Percentiles rank a stretch among this genome's conserved stretches.
phyloP scores from a whole-genome alignment of 2,329 filamentous ascomycete species.

The Ophiostoma populinum region DNA sequence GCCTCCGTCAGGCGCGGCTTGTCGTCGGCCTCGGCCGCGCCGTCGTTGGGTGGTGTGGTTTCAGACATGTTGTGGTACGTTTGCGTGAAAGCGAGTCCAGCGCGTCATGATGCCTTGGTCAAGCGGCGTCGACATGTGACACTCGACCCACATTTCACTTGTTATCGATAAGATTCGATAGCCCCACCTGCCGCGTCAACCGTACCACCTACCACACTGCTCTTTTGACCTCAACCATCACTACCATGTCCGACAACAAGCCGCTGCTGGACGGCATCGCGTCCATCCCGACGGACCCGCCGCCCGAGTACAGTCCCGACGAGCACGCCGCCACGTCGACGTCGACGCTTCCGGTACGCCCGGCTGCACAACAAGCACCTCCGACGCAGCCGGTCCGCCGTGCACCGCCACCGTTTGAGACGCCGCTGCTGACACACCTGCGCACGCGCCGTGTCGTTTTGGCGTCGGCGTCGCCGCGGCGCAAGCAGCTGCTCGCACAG shows the following conservation, averaged over 20 bases:
- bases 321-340: conserved; percentile 20
- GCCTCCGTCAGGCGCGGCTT: conserved; percentile 20
- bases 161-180: too few relatives aligned
- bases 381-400: conserved; percentile 20
- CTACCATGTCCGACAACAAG: conserved; percentile 8
- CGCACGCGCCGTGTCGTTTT: conserved; percentile 70
- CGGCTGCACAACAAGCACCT: background rate
- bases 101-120: too few relatives aligned
- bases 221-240: background rate
- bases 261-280: background rate
- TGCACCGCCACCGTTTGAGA: conserved; percentile 49
- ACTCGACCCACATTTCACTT: too few relatives aligned
- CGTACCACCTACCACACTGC: background rate
- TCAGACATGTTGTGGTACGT: too few relatives aligned
- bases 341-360: conserved; percentile 4
- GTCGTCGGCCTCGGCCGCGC: conserved; percentile 11
- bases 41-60: too few relatives aligned
- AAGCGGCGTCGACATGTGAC: too few relatives aligned
- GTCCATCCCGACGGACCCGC: conserved; percentile 20
- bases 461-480: conserved; percentile 73
- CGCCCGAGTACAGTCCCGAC: conserved; percentile 27
- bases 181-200: too few relatives aligned
- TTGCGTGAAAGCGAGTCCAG: too few relatives aligned
- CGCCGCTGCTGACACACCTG: conserved; percentile 64
- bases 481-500: conserved; percentile 63